phyloP scores from a whole-genome alignment of 495 filamentous ascomycete genomes.

The Aspergillus campestris region DNA sequence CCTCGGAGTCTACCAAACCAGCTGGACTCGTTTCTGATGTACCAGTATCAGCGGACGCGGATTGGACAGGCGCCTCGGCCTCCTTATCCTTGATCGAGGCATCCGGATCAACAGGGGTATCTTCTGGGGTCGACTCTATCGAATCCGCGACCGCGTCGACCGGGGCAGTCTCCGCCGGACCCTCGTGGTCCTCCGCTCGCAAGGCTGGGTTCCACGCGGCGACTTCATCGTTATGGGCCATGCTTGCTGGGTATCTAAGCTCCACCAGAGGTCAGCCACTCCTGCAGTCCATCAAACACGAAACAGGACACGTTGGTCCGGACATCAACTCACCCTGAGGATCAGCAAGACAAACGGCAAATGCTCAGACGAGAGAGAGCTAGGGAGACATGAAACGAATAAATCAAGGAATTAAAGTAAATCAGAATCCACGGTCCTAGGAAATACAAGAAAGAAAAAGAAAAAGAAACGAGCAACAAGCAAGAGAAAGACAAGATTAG shows the following conservation, averaged over 20 bases:
- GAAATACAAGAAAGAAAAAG: background rate
- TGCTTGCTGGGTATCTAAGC: conserved; percentile 7
- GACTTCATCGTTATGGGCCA: conserved; percentile 13
- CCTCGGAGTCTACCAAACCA: background rate
- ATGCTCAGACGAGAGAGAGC: background rate
- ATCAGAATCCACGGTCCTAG: conserved; percentile 9
- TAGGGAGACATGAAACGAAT: conserved; percentile 5
- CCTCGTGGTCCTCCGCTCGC: conserved; percentile 19
- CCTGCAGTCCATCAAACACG: background rate
- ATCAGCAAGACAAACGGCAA: conserved; percentile 5
- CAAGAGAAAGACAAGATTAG: no score
- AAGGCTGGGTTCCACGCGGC: conserved; percentile 37
- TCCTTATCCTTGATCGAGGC: background rate
- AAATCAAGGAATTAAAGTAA: background rate
- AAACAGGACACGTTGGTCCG: conserved; percentile 9
- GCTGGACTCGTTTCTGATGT: background rate
- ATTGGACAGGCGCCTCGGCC: background rate
- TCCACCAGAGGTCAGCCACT: conserved; percentile 2
- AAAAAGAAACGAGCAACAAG: no score
- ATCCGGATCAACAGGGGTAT: conserved; percentile 1
- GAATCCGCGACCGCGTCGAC: conserved; percentile 8
- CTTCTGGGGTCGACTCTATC: conserved; percentile 4
- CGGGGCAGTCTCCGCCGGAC: conserved; percentile 5
- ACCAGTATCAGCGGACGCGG: background rate
- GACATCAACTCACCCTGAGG: conserved; percentile 8